Evolutionary conservation across 2,329 filamentous ascomycete genomes (phyloP), one percentile per base, ranked within the genome.

Genomic region (Talaromyces sp.): DNA sequence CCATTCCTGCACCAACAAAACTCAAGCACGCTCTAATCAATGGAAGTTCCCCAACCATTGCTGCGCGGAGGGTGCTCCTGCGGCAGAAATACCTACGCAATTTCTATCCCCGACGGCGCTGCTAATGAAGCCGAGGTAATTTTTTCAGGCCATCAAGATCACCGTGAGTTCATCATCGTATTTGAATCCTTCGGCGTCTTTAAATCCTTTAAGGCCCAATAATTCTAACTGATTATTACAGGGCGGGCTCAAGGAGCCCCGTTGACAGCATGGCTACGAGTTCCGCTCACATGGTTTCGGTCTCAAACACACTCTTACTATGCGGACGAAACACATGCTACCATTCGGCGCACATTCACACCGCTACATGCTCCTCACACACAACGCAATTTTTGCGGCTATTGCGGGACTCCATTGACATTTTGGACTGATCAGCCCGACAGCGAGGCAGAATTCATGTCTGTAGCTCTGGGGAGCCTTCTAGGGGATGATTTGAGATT

Each of bases 301-400:
- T 92, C 89, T 70, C 85, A 85, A 45, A 95, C 91, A 1, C 85
- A 87, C 69, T 86, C 92, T 56, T 90, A 89, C 75, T 93, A 89
- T 75, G 85, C 89, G 2, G 91, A 96, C 77, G 93, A 97, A 80
- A 87, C 88, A 16, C 85, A 87, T 75, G 71, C 82, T 62, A 81
- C 82, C 60, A 93, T 93, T 73, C 87, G 86, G 64, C 86, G 89
- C 47, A 83, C 85, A 57, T 93, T 91, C 76, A 86, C 86, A 10
- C 85, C 88, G 24, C 82, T 82, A 2, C 79, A 82, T 70, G 84
- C 85, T 61, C 82, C 84, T 60, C 79, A 85, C 70, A 82, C 86
- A 1, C 87, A 90, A 74, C 87, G 91, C 59, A 86, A 92, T 70
- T 97, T 97, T 78, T 97, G 93, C 78, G 93, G 93, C 27, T 96